Conservation (phyloP, 306 rosid genomes). For the Parietaria judaica region DNA sequence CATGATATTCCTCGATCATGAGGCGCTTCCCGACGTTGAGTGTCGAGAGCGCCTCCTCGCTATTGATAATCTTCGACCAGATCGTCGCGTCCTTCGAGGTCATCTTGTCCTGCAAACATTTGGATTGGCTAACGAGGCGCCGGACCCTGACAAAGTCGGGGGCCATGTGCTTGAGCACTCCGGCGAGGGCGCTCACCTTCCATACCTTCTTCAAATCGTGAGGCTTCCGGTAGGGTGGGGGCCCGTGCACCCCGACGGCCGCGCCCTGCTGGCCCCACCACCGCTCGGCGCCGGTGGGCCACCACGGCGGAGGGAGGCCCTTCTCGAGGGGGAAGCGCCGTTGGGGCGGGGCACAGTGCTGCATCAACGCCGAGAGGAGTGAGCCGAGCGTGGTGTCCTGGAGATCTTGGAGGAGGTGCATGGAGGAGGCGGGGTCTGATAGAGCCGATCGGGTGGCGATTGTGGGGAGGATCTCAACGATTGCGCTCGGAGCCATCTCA, state of each 20-base stretch:
- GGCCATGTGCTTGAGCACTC: conserved; percentile 50
- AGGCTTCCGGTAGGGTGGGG: conserved; percentile 55
- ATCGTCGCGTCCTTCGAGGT: conserved; percentile 37
- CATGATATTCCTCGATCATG: conserved; percentile 15
- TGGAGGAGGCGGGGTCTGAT: conserved; percentile 24
- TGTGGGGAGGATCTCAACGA: conserved; percentile 14
- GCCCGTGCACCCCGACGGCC: conserved; percentile 28
- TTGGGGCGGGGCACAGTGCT: conserved; percentile 53
- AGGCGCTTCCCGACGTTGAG: conserved; percentile 22
- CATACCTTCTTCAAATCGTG: conserved; percentile 57
- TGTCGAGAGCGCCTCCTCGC: conserved; percentile 32
- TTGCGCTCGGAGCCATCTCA: conserved; percentile 31
- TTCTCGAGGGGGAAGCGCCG: conserved; percentile 46
- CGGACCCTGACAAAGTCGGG: conserved; percentile 33
- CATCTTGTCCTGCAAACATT: conserved; percentile 54
- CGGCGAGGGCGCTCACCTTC: conserved; percentile 53
- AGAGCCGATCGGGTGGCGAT: conserved; percentile 1
- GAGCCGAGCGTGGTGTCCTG: conserved; percentile 68
- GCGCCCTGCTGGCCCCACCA: conserved; percentile 63
- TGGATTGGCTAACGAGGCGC: conserved; percentile 41
- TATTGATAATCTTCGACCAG: conserved; percentile 43
- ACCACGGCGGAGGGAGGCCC: conserved; percentile 64
- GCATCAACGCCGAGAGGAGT: conserved; percentile 58
- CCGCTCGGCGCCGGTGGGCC: conserved; percentile 45
- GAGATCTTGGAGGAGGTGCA: conserved; percentile 42